Base-by-base conservation (phyloP, 2,329 filamentous ascomycete species). In the Beauveria caledonica region DNA sequence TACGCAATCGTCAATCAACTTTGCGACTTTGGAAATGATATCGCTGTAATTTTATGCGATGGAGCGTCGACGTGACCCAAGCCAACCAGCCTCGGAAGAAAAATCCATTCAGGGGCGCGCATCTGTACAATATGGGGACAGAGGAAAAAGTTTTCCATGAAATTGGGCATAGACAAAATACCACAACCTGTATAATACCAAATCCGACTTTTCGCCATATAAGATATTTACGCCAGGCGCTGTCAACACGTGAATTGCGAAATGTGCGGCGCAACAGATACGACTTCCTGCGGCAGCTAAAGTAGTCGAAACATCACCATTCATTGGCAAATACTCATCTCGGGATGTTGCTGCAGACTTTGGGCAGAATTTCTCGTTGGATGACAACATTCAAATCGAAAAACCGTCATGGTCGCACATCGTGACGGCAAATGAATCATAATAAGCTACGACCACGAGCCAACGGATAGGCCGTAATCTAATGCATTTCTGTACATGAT, bases 101-200 rank as follows among this genome's bases (percentile, higher is more conserved):
- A 36, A 27, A 21, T 11, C 5, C 15, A 11, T 19, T 50, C 36
- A 59, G 48, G 57, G 49, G 57, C n/a, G 39, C 27, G 49, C 56
- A 58, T 29, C 13, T 58, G 56, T 58, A 58, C 36, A 4, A 58
- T 58, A 58, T n/a, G 46, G 46, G 19, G 19, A 51, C 5, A n/a
- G 39, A 15, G 13, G 15, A 21, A 25, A 53, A 53, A 17, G 13
- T n/a, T 53, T 42, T 40, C 27, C 39, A 17, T 27, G 27, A 39
- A 60, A 15, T 15, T 13, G 40, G 58, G 58, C 49, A 60, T 60
- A 60, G 58, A 60, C 58, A 54, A 60, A 53, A 54, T 39, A 53
- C 39, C 27, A 60, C 40, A 15, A 45, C 21, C 15, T 53, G 40
- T 40, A 54, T 25, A 60, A 46, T 53, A 39, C 5, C 42, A 46